Percentiles rank a stretch among this genome's conserved stretches.
phyloP scores from a whole-genome alignment of 2,329 filamentous ascomycete species.

The Botrytis byssoidea region DNA sequence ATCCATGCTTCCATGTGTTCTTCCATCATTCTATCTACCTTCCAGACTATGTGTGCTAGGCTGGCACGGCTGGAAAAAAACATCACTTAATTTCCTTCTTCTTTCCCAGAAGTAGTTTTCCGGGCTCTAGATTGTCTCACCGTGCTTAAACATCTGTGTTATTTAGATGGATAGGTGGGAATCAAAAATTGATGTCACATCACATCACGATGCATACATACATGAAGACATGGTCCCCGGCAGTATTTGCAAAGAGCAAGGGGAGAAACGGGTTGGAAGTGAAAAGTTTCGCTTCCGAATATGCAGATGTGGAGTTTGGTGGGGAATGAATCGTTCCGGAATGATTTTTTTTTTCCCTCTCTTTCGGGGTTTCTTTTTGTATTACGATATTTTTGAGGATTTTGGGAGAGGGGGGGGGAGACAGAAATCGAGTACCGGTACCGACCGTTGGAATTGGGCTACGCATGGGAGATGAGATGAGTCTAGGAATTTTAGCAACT shows the following conservation, averaged over 20 bases:
- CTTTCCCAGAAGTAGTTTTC: background rate
- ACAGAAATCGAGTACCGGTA: background rate
- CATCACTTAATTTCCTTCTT: background rate
- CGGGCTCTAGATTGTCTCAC: background rate
- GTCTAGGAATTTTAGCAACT: background rate
- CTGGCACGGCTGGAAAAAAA: background rate
- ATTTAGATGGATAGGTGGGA: background rate
- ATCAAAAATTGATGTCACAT: background rate
- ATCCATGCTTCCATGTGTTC: background rate
- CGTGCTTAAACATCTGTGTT: background rate
- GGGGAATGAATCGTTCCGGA: background rate
- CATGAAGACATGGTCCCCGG: background rate
- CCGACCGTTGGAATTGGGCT: slow-evolving; percentile 2
- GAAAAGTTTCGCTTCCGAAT: background rate
- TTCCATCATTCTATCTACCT: background rate
- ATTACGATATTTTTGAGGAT: background rate
- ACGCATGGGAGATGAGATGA: background rate
- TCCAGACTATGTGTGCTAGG: background rate
- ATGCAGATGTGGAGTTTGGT: background rate
- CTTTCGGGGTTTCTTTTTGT: background rate
- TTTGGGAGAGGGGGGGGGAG: too few species aligned
- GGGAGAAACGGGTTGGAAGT: background rate
- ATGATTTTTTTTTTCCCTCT: background rate
- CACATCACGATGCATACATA: slow-evolving; percentile 5
- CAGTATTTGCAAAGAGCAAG: background rate